A percentile compares a stretch with the other conserved stretches of the same genome.
These are phyloP conservation scores for Tubosaeta sp. DNA, from an alignment of 768 basidiomycete species.

Conservation along the genomic window DNA sequence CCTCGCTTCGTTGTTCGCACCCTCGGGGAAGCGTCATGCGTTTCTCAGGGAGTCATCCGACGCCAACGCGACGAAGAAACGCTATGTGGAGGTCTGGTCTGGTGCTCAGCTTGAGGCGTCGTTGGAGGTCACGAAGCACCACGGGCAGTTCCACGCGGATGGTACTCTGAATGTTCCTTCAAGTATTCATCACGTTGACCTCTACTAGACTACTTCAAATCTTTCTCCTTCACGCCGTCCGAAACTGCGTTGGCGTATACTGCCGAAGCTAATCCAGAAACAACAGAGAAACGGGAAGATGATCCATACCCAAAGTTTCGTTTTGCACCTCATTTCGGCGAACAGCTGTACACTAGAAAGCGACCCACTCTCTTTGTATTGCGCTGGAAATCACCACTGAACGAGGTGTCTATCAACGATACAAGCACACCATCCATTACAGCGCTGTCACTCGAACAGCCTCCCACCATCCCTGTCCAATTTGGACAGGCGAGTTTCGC, in stretches of 20 bases:
- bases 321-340: conserved; percentile 60
- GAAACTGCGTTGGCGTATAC: conserved; percentile 54
- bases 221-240: conserved; percentile 50
- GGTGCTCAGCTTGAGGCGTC: conserved; percentile 40
- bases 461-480: conserved; percentile 23
- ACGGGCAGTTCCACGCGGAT: conserved; percentile 60
- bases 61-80: conserved; percentile 32
- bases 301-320: conserved; percentile 41
- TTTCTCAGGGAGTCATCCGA: conserved; percentile 39
- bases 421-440: conserved; percentile 4
- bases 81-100: conserved; percentile 60
- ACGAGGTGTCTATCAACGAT: not conserved
- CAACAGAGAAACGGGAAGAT: conserved; percentile 17
- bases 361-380: conserved; percentile 53
- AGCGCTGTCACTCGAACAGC: conserved; percentile 11
- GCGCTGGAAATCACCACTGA: conserved; percentile 37
- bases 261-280: conserved; percentile 47
- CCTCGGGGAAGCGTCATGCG: conserved; percentile 39
- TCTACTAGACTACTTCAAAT: conserved; percentile 46
- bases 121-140: conserved; percentile 53
- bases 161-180: conserved; percentile 31
- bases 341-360: conserved; percentile 51
- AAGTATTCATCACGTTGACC: not conserved
- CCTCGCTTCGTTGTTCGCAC: conserved; percentile 40
- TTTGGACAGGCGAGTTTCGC: conserved; percentile 58